A percentile compares a stretch with the other conserved stretches of the same genome.
Conservation (phyloP, 2,329 filamentous ascomycete genomes). For the Xylariaceae sp. region DNA sequence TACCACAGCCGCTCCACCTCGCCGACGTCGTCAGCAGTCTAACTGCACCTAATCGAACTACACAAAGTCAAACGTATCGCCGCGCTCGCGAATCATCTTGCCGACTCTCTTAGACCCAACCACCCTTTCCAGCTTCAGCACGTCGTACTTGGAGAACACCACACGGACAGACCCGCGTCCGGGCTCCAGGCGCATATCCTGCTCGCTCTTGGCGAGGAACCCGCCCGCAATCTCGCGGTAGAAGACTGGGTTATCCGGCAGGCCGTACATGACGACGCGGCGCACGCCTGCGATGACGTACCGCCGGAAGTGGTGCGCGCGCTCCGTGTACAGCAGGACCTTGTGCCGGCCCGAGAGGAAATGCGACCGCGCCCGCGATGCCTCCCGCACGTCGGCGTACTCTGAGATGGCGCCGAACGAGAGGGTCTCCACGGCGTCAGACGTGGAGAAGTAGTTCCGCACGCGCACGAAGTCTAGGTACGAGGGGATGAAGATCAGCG, state of each 20-base stretch:
- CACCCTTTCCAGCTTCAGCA: slow-evolving; percentile 80
- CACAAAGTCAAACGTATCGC: slow-evolving; percentile 93
- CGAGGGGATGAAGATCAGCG: slow-evolving; percentile 83
- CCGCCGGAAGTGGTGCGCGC: slow-evolving; percentile 95
- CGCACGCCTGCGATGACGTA: slow-evolving; percentile 77
- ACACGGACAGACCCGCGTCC: slow-evolving; percentile 57
- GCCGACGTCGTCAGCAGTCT: not conserved
- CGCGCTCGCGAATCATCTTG: slow-evolving; percentile 77
- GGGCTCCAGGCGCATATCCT: slow-evolving; percentile 50
- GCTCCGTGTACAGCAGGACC: slow-evolving; percentile 85
- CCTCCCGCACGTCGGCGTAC: slow-evolving; percentile 74
- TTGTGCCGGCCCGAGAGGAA: slow-evolving; percentile 80
- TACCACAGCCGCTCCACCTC: not conserved
- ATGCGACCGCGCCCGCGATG: slow-evolving; percentile 78
- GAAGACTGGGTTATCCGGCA: slow-evolving; percentile 83
- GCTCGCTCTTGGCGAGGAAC: slow-evolving; percentile 59
- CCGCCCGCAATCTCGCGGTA: slow-evolving; percentile 72
- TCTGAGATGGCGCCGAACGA: slow-evolving; percentile 83
- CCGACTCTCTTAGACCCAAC: slow-evolving; percentile 77
- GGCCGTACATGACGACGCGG: slow-evolving; percentile 79
- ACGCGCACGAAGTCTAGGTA: slow-evolving; percentile 95
- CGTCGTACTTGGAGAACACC: slow-evolving; percentile 86
- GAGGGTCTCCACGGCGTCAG: slow-evolving; percentile 49
- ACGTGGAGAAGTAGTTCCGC: slow-evolving; percentile 84
- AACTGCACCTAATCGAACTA: slow-evolving; percentile 39